Evolutionary conservation across 1,284 basidiomycete genomes (phyloP).

Genomic region (Cutaneotrichosporon sp.): DNA sequence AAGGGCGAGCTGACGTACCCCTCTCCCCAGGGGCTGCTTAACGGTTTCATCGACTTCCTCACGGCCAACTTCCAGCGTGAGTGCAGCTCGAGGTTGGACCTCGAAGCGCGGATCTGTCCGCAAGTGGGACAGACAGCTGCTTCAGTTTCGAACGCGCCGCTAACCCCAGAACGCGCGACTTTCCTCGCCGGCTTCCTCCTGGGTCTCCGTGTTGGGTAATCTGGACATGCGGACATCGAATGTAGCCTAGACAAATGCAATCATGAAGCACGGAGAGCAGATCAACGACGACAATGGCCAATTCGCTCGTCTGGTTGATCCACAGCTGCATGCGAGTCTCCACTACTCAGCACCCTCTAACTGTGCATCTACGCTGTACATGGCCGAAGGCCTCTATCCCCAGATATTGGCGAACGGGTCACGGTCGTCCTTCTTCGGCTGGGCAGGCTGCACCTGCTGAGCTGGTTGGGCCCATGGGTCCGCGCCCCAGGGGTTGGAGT

Average conservation of each 20-base stretch:
- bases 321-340: not conserved
- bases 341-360: not conserved
- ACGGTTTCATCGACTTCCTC: conserved; percentile 74
- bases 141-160: too few species aligned
- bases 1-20: conserved; percentile 57
- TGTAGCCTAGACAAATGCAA: not conserved
- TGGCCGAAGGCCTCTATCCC: conserved; percentile 4
- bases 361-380: conserved; percentile 4
- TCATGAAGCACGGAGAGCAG: not conserved
- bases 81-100: too few species aligned
- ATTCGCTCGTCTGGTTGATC: too few species aligned
- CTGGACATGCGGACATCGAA: not conserved
- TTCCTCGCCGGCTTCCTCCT: conserved; percentile 53
- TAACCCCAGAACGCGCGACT: conserved; percentile 49
- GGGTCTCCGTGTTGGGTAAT: conserved; percentile 52
- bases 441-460: conserved; percentile 9
- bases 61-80: conserved; percentile 82
- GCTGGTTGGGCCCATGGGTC: conserved; percentile 27
- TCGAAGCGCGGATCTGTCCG: too few species aligned
- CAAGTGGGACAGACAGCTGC: too few species aligned
- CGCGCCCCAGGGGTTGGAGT: not conserved
- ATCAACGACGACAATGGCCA: too few species aligned
- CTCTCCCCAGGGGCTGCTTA: conserved; percentile 62
- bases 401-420: conserved; percentile 20
- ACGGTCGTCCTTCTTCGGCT: conserved; percentile 31